Evolutionary conservation across 352 stramenopile species (phyloP), one percentile per base, ranked within the genome.

Genomic region (Saprolegnia diclina): DNA sequence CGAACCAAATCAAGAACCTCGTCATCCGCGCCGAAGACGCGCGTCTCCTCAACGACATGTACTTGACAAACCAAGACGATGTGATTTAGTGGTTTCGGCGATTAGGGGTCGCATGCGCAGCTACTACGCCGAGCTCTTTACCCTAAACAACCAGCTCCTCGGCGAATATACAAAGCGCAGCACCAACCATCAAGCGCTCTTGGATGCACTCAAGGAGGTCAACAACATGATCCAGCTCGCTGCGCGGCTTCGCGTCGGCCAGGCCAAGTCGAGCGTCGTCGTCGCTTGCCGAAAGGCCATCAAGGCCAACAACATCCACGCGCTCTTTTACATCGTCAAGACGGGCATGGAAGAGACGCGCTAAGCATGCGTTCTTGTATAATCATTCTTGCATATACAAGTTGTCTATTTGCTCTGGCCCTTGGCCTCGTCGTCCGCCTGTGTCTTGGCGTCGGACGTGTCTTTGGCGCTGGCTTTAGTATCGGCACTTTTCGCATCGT

Each of bases 41-140:
- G n/a, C 87, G 92, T 14, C 88, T 98, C 40, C 73, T 97, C 64
- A 89, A 90, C 59, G 90, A 97, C 80, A 97, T 97, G 84, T 91
- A 83, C 62, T 83, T 14, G 29, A 35, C 29, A 5, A 35, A 35
- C 2, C 2, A 35, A 6, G 2, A 35, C 5, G 29, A 35, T 35
- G 1, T 64, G 14, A 38, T 1, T 3, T 53, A 5, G 18, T 62
- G 5, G 19, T 11, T 29, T 65, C 32, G 32, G 16, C 29, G 21
- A 14, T 45, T 52, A 90, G 82, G 82, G 38, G 66, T 55, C 77
- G 81, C 46, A 94, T 98, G 89, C 75, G 85, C 4, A 72, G 81
- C 26, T 91, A 89, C 74, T 97, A 97, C 76, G 88, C 82, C n/a
- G 88, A 97, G 69, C 78, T 98, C 48, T 94, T 94, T 65, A 85